Base-by-base conservation (phyloP, 23 red algal species). In the Pyropia haitanensis region DNA sequence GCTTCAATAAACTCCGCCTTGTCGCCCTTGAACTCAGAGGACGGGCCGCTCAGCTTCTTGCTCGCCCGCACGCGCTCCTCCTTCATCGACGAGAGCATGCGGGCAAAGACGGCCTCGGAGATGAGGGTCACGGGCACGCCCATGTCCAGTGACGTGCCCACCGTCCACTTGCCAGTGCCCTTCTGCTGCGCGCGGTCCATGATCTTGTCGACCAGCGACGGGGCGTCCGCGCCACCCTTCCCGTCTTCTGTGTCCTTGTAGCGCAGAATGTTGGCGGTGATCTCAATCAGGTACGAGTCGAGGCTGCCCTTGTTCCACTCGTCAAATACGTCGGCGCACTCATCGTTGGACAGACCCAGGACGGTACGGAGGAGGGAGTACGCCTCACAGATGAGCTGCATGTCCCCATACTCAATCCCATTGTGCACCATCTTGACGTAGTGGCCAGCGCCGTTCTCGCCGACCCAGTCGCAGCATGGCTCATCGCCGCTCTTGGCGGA, bases 401-500 rank as follows among this genome's bases (percentile, higher is more conserved):
- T 87, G 46, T 87, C 81, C 16, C 83, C 83, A 39, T 88, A 88
- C 48, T 88, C 83, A 61, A 88, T 88, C 13, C 83, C 85, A 53
- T 92, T 92, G 81, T 92, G 81, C 26, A 92, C 88, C 88, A 92
- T 92, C 75, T 92, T 92, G 48, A 92, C 88, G 60, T 85, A 92
- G 44, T 92, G 66, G 5, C 88, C 88, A 19, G 77, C 64, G 26
- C 77, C 78, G 52, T 62, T 62, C 32, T 55, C 51, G 5, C 88
- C 88, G 20, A 92, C 59, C 65, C 68, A 92, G 27, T 75, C 68
- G 26, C 66, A 75, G 59, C 88, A 92, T 2, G 88, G 77, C 49
- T 77, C 88, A 12, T 57, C 73, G 31, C 80, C 73, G 32, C 19
- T 24, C 64, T 92, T 75, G 13, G 88, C 88, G 24, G 79, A 57